These are phyloP conservation scores for Colletotrichum sp. DNA, from an alignment of 2,329 filamentous ascomycete genomes.

Conservation along the genomic window DNA sequence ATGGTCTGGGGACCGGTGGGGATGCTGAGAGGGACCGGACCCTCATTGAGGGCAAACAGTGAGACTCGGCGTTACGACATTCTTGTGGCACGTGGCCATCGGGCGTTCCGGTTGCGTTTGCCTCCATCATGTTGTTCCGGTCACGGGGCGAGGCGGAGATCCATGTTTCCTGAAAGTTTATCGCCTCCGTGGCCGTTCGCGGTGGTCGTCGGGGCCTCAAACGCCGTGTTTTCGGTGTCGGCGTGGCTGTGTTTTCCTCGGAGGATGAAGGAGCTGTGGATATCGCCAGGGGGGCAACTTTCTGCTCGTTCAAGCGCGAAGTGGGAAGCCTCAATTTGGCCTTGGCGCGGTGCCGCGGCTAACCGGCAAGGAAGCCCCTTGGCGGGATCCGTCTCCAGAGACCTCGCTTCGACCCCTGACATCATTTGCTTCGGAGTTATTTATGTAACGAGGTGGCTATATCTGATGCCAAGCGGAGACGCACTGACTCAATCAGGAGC, in stretches of 20 bases:
- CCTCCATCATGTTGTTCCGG: neutral
- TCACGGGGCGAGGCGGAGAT: neutral
- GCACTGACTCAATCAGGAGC: neutral
- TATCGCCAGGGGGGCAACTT: neutral
- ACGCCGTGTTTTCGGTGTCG: slow-evolving; percentile 13
- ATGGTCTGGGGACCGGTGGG: neutral
- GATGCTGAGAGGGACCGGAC: neutral
- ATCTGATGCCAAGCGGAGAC: neutral
- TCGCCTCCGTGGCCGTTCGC: neutral
- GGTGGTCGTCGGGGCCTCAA: neutral
- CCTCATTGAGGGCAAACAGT: neutral
- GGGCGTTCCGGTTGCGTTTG: neutral
- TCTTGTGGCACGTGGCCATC: slow-evolving; percentile 3
- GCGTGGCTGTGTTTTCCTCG: neutral
- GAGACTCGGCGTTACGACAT: neutral
- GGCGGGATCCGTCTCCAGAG: neutral
- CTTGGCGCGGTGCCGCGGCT: neutral
- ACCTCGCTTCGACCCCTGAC: neutral
- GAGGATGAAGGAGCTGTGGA: neutral
- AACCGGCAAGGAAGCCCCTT: slow-evolving; percentile 5
- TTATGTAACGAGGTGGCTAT: neutral
- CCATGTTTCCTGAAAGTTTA: neutral
- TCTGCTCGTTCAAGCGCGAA: neutral
- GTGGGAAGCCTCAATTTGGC: neutral
- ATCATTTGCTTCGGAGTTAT: neutral